Evolutionary conservation across 352 stramenopile species (phyloP).

Genomic region (Globisporangium canariense): DNA sequence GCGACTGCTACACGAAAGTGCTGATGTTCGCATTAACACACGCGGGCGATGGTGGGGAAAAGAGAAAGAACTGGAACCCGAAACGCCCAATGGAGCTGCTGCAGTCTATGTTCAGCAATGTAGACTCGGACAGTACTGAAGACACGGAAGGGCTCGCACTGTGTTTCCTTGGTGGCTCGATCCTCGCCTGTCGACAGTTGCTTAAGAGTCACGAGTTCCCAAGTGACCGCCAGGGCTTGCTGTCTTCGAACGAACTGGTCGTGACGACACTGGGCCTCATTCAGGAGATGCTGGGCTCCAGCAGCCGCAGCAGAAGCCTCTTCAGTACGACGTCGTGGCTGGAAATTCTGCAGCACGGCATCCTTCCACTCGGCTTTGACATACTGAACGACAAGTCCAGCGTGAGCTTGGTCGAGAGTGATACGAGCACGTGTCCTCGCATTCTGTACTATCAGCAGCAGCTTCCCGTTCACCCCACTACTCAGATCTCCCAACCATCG

Average conservation of each 20-base stretch:
- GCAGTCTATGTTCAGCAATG: conserved; percentile 46
- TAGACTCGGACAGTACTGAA: conserved; percentile 28
- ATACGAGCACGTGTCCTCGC: background rate
- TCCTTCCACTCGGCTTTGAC: conserved; percentile 56
- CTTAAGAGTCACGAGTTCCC: conserved; percentile 27
- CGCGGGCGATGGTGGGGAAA: conserved; percentile 10
- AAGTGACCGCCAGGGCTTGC: background rate
- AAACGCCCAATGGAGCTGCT: conserved; percentile 48
- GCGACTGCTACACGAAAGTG: conserved; percentile 61
- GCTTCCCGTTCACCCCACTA: conserved; percentile 23
- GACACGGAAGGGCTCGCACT: conserved; percentile 29
- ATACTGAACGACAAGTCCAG: conserved; percentile 32
- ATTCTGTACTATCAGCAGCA: conserved; percentile 61
- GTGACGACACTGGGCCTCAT: conserved; percentile 44
- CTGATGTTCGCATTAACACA: conserved; percentile 54
- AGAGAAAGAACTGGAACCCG: conserved; percentile 28
- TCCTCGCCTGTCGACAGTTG: conserved; percentile 45
- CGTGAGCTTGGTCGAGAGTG: conserved; percentile 4
- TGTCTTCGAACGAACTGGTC: conserved; percentile 35
- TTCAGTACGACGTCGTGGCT: conserved; percentile 51
- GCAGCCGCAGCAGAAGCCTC: conserved; percentile 26
- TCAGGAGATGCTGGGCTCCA: conserved; percentile 47
- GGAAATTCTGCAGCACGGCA: conserved; percentile 49
- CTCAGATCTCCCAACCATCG: background rate
- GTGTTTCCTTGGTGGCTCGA: conserved; percentile 54